Evolutionary conservation across 169 alveolate genomes (phyloP).

Genomic region (Ichthyophthirius multifiliis): DNA sequence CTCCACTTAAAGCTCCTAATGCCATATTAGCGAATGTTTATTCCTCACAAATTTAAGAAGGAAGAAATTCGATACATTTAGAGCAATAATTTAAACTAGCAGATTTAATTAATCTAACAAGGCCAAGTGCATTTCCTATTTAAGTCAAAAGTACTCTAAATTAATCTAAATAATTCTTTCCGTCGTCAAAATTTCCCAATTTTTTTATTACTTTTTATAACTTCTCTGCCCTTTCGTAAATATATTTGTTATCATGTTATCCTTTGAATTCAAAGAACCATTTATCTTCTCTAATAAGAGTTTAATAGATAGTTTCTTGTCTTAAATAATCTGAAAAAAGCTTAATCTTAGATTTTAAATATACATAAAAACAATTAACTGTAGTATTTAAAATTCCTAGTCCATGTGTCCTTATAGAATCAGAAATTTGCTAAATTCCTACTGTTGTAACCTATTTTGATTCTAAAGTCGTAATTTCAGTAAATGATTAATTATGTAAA

Average conservation of each 20-base stretch:
- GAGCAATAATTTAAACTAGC: conserved; percentile 47
- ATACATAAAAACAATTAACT: conserved; percentile 74
- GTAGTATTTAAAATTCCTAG: conserved; percentile 83
- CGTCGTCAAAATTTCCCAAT: conserved; percentile 74
- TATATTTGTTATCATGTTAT: conserved; percentile 65
- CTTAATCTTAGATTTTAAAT: conserved; percentile 31
- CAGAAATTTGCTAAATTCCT: conserved; percentile 64
- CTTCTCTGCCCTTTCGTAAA: conserved; percentile 74
- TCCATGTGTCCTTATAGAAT: conserved; percentile 85
- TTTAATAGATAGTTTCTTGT: conserved; percentile 76
- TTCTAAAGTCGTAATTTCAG: conserved; percentile 74
- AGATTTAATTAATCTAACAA: conserved; percentile 51
- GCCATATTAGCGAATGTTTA: conserved; percentile 45
- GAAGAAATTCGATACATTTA: conserved; percentile 50
- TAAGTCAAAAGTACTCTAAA: conserved; percentile 76
- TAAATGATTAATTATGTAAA: conserved; percentile 76
- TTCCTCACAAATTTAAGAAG: conserved; percentile 39
- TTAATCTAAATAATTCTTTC: conserved; percentile 65
- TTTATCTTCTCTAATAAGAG: conserved; percentile 71
- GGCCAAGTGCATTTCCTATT: conserved; percentile 85
- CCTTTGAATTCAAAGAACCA: conserved; percentile 74
- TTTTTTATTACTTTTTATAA: conserved; percentile 65
- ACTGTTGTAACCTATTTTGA: conserved; percentile 65
- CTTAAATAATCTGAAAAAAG: conserved; percentile 63
- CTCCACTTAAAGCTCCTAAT: conserved; percentile 53